phyloP scores from a whole-genome alignment of 768 basidiomycete species.

The Lepiota brunneoincarnata region DNA sequence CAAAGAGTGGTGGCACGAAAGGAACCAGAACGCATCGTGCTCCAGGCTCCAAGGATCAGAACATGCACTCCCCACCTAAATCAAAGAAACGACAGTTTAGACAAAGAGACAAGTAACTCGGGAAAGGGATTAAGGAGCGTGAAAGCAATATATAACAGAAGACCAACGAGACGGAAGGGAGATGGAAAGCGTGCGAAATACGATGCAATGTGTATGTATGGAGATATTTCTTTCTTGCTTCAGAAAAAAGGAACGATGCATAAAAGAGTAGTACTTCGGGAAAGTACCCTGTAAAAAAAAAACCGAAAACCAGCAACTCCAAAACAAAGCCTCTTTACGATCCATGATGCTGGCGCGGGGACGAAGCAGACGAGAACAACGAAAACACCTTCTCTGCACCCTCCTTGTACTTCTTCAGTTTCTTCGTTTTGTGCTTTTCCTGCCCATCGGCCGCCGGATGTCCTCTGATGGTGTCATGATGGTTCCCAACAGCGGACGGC shows the following conservation, averaged over 20 bases:
- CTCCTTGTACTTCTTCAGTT: constrained; percentile 84
- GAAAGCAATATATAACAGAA: too few species aligned
- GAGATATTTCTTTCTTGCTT: too few species aligned
- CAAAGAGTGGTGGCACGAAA: too few species aligned
- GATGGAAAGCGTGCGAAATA: not conserved
- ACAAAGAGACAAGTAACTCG: not conserved
- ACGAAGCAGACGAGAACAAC: constrained; percentile 57
- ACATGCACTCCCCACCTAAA: too few species aligned
- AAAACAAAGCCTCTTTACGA: constrained; percentile 4
- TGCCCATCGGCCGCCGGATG: constrained; percentile 36
- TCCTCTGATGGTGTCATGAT: constrained; percentile 1
- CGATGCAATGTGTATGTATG: not conserved
- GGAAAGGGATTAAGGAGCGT: not conserved
- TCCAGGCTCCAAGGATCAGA: too few species aligned
- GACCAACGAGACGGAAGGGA: not conserved
- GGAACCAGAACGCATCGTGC: too few species aligned
- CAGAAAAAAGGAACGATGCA: not conserved
- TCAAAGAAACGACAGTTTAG: not conserved
- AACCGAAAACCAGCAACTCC: constrained; percentile 10
- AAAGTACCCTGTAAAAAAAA: not conserved
- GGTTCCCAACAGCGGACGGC: constrained; percentile 18
- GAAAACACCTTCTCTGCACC: constrained; percentile 85
- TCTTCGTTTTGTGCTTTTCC: constrained; percentile 69
- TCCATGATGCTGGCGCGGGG: constrained; percentile 46
- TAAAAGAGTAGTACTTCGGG: not conserved